Conservation (phyloP, 805 yeast genomes). For the Brettanomyces custersianus region DNA sequence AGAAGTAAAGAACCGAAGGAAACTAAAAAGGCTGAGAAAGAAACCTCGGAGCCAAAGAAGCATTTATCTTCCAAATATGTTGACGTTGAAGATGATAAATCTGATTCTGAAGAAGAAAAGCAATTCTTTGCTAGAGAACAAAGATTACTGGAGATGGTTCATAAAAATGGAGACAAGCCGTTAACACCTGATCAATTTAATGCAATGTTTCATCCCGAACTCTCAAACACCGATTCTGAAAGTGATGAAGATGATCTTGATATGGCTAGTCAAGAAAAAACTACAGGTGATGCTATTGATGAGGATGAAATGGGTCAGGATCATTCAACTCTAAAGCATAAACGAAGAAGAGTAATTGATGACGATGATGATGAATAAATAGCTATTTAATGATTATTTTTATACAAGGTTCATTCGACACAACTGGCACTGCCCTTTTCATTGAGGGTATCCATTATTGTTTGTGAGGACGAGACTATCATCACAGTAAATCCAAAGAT, state of each 20-base stretch:
- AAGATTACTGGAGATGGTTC: conserved; percentile 30
- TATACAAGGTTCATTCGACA: conserved; percentile 13
- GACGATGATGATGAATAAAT: conserved; percentile 3
- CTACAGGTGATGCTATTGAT: neutral
- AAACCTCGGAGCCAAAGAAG: conserved; percentile 6
- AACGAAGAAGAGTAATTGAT: neutral
- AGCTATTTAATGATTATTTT: conserved; percentile 1
- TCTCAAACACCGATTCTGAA: conserved; percentile 4
- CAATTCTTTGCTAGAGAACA: conserved; percentile 51
- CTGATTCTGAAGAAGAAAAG: conserved; percentile 45
- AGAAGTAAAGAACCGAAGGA: conserved; percentile 8
- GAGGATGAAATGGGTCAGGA: neutral
- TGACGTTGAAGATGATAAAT: conserved; percentile 54
- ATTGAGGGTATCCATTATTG: conserved; percentile 38
- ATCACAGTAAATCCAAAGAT: conserved; percentile 69
- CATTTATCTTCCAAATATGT: conserved; percentile 46
- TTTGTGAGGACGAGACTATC: conserved; percentile 73
- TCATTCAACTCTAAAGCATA: neutral
- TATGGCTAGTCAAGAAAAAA: neutral
- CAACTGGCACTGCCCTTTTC: conserved; percentile 42
- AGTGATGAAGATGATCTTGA: neutral
- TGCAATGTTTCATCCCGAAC: conserved; percentile 4
- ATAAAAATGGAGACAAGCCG: conserved; percentile 15
- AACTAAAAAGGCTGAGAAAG: conserved; percentile 2
- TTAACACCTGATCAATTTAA: conserved; percentile 22